Conservation (phyloP, 169 alveolate genomes). For the Toxoplasma gondii region DNA sequence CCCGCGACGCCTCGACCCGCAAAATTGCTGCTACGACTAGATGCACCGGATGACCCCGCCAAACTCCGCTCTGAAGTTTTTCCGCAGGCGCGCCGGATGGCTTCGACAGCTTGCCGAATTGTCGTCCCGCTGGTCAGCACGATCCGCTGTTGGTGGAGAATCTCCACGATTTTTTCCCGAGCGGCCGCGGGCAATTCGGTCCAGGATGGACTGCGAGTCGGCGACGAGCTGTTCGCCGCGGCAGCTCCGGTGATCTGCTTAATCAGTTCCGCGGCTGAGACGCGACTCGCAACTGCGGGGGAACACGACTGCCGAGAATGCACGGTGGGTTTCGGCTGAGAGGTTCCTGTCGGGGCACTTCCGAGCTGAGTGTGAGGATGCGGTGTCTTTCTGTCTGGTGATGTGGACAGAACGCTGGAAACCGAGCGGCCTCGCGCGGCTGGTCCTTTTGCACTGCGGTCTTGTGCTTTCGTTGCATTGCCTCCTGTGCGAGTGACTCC, state of each 20-base stretch:
- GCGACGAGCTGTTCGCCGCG: background rate
- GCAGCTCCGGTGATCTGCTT: background rate
- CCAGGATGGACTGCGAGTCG: background rate
- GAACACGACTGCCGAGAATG: background rate
- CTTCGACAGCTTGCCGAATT: background rate
- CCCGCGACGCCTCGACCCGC: background rate
- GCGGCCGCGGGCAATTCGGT: slow-evolving; percentile 4
- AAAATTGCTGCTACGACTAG: background rate
- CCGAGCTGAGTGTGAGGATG: too few species aligned
- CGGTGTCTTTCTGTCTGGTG: too few species aligned
- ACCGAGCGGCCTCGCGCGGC: too few species aligned
- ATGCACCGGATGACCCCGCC: background rate
- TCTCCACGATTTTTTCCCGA: background rate
- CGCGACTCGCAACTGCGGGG: background rate
- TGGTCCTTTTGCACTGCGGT: too few species aligned
- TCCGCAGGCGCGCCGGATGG: slow-evolving; percentile 13
- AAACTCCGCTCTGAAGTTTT: background rate
- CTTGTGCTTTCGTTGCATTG: too few species aligned
- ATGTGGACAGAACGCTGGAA: too few species aligned
- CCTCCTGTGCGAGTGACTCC: too few species aligned
- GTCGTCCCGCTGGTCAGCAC: background rate
- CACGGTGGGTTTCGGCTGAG: too few species aligned
- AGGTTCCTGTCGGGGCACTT: too few species aligned
- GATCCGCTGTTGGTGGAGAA: background rate
- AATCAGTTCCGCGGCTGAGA: background rate